Percentiles rank a stretch among this genome's conserved stretches.
phyloP scores from a whole-genome alignment of 2,329 filamentous ascomycete species.

The Mariannaea elegans region DNA sequence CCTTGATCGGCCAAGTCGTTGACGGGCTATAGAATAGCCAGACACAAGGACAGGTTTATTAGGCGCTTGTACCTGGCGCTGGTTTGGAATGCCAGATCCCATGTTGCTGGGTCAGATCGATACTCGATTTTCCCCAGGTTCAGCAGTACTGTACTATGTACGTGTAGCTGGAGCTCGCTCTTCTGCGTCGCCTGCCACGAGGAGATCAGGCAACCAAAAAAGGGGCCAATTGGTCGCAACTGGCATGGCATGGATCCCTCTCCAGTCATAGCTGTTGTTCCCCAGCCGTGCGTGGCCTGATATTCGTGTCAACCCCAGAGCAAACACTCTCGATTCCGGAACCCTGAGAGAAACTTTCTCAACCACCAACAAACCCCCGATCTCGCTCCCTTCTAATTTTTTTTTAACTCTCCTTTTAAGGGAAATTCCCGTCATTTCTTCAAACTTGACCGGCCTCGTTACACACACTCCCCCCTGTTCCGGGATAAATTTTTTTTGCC shows the following conservation, averaged over 20 bases:
- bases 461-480: slow-evolving; percentile 20
- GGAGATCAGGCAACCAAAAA: not conserved
- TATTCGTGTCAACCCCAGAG: not conserved
- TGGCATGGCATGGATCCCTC: not conserved
- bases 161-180: slow-evolving; percentile 2
- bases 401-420: not conserved
- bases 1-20: slow-evolving; percentile 6
- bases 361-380: not conserved
- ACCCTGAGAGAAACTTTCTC: not conserved
- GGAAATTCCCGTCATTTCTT: not conserved
- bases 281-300: not conserved
- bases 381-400: slow-evolving; percentile 7
- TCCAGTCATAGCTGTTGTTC: not conserved
- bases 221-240: not conserved
- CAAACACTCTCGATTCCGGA: not conserved
- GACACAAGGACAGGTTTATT: not conserved
- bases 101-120: slow-evolving; percentile 20
- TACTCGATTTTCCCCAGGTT: slow-evolving; percentile 8
- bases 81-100: slow-evolving; percentile 4
- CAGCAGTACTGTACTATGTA: not conserved
- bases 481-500: slow-evolving; percentile 32
- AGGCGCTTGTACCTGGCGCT: slow-evolving; percentile 11
- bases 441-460: slow-evolving; percentile 14
- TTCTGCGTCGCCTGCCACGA: not conserved
- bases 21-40: not conserved